Evolutionary conservation across 1,284 basidiomycete genomes (phyloP).

Genomic region (Pascua guehoae): DNA sequence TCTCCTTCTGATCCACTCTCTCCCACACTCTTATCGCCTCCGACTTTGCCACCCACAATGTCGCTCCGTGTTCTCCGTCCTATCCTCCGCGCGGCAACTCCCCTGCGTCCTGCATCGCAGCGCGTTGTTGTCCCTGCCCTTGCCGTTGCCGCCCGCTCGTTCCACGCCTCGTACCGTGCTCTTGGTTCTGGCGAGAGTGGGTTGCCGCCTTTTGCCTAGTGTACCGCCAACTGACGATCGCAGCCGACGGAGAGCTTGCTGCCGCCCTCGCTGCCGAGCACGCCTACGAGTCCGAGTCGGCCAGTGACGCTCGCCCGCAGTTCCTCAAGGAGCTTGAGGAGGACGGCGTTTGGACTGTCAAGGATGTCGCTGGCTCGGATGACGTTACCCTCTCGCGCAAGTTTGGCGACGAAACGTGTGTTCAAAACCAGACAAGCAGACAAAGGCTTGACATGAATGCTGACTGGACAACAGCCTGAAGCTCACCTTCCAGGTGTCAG

Average conservation of each 20-base stretch:
- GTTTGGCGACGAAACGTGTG: slow-evolving; percentile 87
- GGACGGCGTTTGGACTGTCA: slow-evolving; percentile 77
- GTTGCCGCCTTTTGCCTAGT: slow-evolving; percentile 7
- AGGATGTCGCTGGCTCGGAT: slow-evolving; percentile 70
- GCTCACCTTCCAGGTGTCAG: slow-evolving; percentile 49
- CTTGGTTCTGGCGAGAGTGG: slow-evolving; percentile 43
- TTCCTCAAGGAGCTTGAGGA: slow-evolving; percentile 74
- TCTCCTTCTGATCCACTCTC: no score
- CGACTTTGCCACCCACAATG: neutral
- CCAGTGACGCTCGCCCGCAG: slow-evolving; percentile 61
- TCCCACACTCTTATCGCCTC: no score
- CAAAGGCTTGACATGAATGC: neutral
- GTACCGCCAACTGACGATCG: slow-evolving; percentile 19
- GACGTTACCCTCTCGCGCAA: slow-evolving; percentile 76
- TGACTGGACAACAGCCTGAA: slow-evolving; percentile 32
- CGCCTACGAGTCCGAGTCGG: slow-evolving; percentile 71
- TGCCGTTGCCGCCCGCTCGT: slow-evolving; percentile 20
- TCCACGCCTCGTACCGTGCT: slow-evolving; percentile 33
- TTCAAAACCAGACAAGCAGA: slow-evolving; percentile 16
- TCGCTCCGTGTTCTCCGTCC: slow-evolving; percentile 30
- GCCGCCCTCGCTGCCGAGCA: slow-evolving; percentile 79
- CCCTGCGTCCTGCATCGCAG: slow-evolving; percentile 11
- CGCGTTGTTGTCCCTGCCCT: slow-evolving; percentile 11
- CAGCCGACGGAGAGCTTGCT: slow-evolving; percentile 69
- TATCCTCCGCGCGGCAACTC: slow-evolving; percentile 22